Base-by-base conservation (phyloP, 176 grass and related monocot genomes). In the Elaeis guineensis region DNA sequence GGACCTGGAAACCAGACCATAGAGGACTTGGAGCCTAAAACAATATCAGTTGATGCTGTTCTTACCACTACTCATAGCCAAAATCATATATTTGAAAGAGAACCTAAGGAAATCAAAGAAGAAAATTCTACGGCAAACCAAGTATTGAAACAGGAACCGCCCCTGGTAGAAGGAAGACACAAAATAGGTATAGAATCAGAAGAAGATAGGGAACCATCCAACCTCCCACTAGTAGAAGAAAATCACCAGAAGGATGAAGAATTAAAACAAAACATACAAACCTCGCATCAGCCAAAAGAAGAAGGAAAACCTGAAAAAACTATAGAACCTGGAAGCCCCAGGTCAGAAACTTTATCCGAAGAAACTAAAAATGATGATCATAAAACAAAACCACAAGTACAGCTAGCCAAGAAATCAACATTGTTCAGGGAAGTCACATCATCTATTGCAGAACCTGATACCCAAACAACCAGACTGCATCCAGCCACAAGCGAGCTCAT, bases 1-100 rank as follows among this genome's bases (percentile, higher is more conserved):
- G 51, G 19, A 26, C 4, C 22, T 5, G 25, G 50, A 65, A 49
- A 53, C 28, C 28, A 66, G 63, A 17, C 5, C 23, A 64, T 21
- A 6, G 19, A 15, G 21, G 25, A 69, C 57, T 75, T 52, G 35
- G 65, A 77, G n/a, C 3, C 57, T 21, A 77, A 57, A 55, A 49
- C 57, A 28, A 18, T 63, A 69, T 24, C 23, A 21, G 58, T 76
- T 5, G 63, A 76, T 76, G 28, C 63, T 51, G 16, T 53, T 12
- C 30, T 39, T 2, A 32, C 17, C 22, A 16, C 25, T 32, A 67
- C 24, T 7, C 75, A 25, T 49, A 57, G 6, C 5, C 21, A 63
- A 64, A 69, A 51, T 12, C 51, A 19, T 39, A 62, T 57, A 70
- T 59, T 26, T 1, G 4, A 70, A 21, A 70, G 17, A 50, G 49